Conservation (phyloP, 2,329 filamentous ascomycete species). For the Talaromyces atroroseus region DNA sequence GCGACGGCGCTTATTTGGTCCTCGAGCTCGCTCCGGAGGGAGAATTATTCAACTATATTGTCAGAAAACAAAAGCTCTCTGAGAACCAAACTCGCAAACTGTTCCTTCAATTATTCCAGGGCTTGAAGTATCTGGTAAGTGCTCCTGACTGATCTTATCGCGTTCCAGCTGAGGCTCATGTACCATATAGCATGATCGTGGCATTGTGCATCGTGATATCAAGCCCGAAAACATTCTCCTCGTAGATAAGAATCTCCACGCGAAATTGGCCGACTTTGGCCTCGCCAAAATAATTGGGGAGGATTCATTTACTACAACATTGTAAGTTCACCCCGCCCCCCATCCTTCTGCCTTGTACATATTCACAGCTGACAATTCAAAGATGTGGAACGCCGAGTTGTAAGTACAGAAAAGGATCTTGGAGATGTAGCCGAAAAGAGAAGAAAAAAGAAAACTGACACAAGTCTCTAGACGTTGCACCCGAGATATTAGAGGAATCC, state of each 20-base stretch:
- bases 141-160: background rate
- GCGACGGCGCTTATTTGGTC: conserved; percentile 83
- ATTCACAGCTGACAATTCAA: conserved; percentile 20
- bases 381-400: conserved; percentile 86
- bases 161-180: conserved; percentile 12
- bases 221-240: conserved; percentile 95
- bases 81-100: conserved; percentile 81
- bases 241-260: conserved; percentile 73
- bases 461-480: conserved; percentile 66
- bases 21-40: conserved; percentile 87
- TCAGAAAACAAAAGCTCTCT: conserved; percentile 79
- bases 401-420: conserved; percentile 34
- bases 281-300: conserved; percentile 98
- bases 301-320: conserved; percentile 92
- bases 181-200: conserved; percentile 77
- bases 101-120: conserved; percentile 87
- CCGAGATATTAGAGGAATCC: conserved; percentile 82
- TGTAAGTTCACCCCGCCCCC: too few relatives aligned
- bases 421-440: background rate
- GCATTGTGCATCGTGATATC: conserved; percentile 95
- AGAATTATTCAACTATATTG: conserved; percentile 92
- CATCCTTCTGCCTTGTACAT: background rate
- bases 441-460: background rate
- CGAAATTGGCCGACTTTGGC: conserved; percentile 95
- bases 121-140: conserved; percentile 86